Evolutionary conservation across 2,329 filamentous ascomycete species (phyloP), one percentile per base, ranked within the genome.

Genomic region (Epichloe festucae): DNA sequence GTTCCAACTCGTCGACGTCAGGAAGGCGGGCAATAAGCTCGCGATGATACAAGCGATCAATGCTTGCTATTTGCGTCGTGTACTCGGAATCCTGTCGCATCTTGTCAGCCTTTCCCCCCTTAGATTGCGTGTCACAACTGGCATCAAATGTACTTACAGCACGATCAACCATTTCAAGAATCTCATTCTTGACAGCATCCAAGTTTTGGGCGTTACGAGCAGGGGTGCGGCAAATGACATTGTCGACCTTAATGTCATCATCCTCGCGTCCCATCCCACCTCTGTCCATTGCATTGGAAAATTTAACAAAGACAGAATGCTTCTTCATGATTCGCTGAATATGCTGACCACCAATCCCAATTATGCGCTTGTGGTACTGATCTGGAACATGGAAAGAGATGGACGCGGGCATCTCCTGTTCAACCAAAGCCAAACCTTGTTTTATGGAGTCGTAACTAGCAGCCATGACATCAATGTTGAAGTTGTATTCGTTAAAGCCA

Each of bases 321-420:
- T 97, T 97, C 75, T 98, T 97, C 93, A 98, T 98, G 73, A 98
- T 97, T 51, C 91, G 88, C 69, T 98, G 93, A 59, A 98, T 98
- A 64, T 98, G 93, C 66, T 97, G 91, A 10, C 93, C 93, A 55
- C 93, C 93, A 61, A 98, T 97, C 49, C 93, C 93, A 57, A 98
- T 98, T 63, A 98, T 98, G 47, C 93, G 89, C 73, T 98, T 98
- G 71, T 98, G 93, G 66, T 98, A 98, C 69, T 97, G 93, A 62
- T 98, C 93, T 3, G 93, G 93, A 31, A 98, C 93, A 63, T 98
- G 93, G 76, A 98, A 98, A 0, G 93, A 97, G 64, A 98, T 97
- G 10, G 93, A 95, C 35, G 93, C 93, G 41, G 93, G 93, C 90
- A 98, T 97, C 70, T 98, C 93, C 70, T 97, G 90, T 67, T 98